A percentile compares a stretch with the other conserved stretches of the same genome.
Evolutionary conservation across 2,329 filamentous ascomycete genomes (phyloP).

Genomic region (Diplodia corticola): DNA sequence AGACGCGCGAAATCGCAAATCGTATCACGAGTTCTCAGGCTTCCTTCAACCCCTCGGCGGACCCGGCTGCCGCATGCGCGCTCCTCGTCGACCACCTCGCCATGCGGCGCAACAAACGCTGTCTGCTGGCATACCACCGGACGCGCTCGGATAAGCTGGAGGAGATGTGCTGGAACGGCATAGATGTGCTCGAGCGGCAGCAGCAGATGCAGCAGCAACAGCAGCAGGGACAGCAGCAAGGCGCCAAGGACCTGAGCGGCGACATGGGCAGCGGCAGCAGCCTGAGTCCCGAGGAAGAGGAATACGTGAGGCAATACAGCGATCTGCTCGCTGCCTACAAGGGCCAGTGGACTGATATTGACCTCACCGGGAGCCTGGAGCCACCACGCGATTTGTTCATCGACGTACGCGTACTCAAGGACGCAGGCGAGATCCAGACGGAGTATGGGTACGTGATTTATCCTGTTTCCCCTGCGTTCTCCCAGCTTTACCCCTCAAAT

Average conservation of each 20-base stretch:
- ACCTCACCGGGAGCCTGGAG: slow-evolving; percentile 89
- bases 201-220: slow-evolving; percentile 58
- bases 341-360: slow-evolving; percentile 97
- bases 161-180: slow-evolving; percentile 87
- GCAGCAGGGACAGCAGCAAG: slow-evolving; percentile 37
- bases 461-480: background rate
- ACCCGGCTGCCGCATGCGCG: slow-evolving; percentile 82
- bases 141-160: slow-evolving; percentile 89
- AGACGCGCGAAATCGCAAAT: slow-evolving; percentile 84
- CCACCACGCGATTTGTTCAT: slow-evolving; percentile 96
- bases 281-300: slow-evolving; percentile 74
- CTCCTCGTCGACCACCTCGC: slow-evolving; percentile 91
- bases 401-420: slow-evolving; percentile 91
- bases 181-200: slow-evolving; percentile 73
- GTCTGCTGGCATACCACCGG: slow-evolving; percentile 89
- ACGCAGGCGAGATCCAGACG: slow-evolving; percentile 97
- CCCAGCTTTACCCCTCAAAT: slow-evolving; percentile 21
- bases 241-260: slow-evolving; percentile 39
- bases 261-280: slow-evolving; percentile 65
- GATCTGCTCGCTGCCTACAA: slow-evolving; percentile 95
- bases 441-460: slow-evolving; percentile 80
- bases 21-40: slow-evolving; percentile 69
- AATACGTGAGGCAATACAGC: slow-evolving; percentile 89
- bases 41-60: slow-evolving; percentile 78
- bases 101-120: slow-evolving; percentile 95